Evolutionary conservation across 108 stramenopile species (phyloP).

Genomic region (Pelagomonas calceolata): DNA sequence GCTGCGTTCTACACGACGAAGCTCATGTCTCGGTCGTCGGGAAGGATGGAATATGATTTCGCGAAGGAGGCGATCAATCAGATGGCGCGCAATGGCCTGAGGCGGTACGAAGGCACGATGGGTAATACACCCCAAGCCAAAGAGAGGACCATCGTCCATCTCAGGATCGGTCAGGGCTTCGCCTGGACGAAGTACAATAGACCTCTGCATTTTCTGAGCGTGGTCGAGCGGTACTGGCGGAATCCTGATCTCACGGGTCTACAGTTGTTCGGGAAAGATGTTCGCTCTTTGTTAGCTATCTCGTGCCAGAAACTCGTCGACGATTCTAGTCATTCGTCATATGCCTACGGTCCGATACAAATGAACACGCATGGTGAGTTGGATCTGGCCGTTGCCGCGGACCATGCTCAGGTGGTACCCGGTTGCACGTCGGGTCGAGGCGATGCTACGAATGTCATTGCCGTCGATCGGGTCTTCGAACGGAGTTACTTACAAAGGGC

Average conservation of each 20-base stretch:
- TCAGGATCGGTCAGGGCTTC: conserved; percentile 36
- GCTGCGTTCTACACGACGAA: conserved; percentile 40
- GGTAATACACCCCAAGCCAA: conserved; percentile 24
- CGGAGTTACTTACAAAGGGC: conserved; percentile 31
- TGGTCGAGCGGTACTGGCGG: conserved; percentile 32
- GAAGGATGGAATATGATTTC: conserved; percentile 41
- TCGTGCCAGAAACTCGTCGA: conserved; percentile 45
- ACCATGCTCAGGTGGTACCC: conserved; percentile 21
- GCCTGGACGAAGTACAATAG: conserved; percentile 48
- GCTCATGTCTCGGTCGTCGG: conserved; percentile 27
- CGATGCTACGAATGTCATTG: conserved; percentile 19
- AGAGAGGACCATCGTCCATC: no score
- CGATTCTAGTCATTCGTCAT: conserved; percentile 33
- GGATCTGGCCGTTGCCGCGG: conserved; percentile 36
- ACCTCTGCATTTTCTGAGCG: conserved; percentile 44
- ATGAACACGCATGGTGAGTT: conserved; percentile 17
- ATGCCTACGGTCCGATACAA: conserved; percentile 41
- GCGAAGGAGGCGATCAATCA: conserved; percentile 47
- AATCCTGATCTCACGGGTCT: conserved; percentile 44
- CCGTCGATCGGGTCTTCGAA: conserved; percentile 36
- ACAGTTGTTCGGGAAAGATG: conserved; percentile 41
- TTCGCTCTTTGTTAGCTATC: conserved; percentile 31
- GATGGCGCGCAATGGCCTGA: conserved; percentile 39
- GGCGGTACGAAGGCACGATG: conserved; percentile 25
- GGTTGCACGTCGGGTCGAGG: conserved; percentile 17